Percentiles rank a stretch among this genome's conserved stretches.
Conservation (phyloP, 331 rosid species). For the Acacia concinna region DNA sequence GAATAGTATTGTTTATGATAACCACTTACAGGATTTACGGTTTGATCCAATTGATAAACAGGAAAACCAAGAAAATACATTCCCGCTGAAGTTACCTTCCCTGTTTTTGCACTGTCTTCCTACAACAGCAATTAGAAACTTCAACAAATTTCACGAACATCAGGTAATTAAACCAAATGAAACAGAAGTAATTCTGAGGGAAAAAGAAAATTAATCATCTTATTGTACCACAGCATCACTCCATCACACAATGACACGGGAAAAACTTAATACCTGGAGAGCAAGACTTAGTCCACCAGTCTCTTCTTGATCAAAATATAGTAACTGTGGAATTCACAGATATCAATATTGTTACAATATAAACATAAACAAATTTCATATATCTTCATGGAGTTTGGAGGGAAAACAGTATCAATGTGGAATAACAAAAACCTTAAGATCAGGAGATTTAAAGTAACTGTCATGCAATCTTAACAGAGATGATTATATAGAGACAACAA, state of each 20-base stretch:
- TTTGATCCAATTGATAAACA: constrained; percentile 86
- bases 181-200: constrained; percentile 13
- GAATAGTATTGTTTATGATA: constrained; percentile 18
- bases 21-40: constrained; percentile 69
- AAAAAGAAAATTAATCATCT: background rate
- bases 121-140: constrained; percentile 36
- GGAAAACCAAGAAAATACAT: constrained; percentile 98
- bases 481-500: constrained; percentile 7
- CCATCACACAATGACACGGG: background rate
- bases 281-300: constrained; percentile 84
- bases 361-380: background rate
- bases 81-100: constrained; percentile 91
- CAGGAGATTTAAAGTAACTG: background rate
- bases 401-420: background rate
- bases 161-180: background rate
- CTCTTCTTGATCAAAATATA: constrained; percentile 88
- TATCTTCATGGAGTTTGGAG: background rate
- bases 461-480: constrained; percentile 14
- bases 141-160: constrained; percentile 27
- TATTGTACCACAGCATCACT: background rate
- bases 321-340: constrained; percentile 51
- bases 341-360: background rate
- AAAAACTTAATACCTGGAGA: constrained; percentile 68
- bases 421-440: background rate
- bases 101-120: constrained; percentile 91